A percentile compares a stretch with the other conserved stretches of the same genome.
Conservation (phyloP, 2,329 filamentous ascomycete genomes). For the Trichoderma gracile region DNA sequence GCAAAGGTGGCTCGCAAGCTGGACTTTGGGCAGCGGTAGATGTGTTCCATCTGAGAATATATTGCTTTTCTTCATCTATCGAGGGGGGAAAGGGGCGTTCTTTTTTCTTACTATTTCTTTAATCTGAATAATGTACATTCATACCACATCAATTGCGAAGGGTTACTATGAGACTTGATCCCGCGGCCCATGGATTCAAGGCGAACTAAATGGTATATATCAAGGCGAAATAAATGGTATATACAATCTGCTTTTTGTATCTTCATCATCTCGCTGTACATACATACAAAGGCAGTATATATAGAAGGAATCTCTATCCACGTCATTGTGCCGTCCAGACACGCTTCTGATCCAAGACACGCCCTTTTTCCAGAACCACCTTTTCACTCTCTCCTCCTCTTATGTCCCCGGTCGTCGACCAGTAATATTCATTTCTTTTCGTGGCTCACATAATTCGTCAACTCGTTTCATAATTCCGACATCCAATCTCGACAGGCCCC, state of each 20-base stretch:
- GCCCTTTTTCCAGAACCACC: not conserved
- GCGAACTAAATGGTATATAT: not conserved
- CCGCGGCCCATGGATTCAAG: not conserved
- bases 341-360: too few relatives aligned
- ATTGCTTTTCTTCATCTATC: not conserved
- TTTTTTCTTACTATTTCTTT: too few relatives aligned
- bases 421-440: not conserved
- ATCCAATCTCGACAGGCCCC: not conserved
- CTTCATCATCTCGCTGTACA: too few relatives aligned
- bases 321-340: too few relatives aligned
- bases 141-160: conserved; percentile 9
- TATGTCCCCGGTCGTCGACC: not conserved
- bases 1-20: conserved; percentile 81
- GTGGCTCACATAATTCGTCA: conserved; percentile 19
- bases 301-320: too few relatives aligned
- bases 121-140: not conserved
- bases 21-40: conserved; percentile 64
- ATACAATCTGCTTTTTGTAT: not conserved
- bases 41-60: not conserved
- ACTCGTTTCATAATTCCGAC: not conserved
- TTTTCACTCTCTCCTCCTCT: conserved; percentile 2
- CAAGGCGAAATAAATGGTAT: not conserved
- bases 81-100: not conserved
- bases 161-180: not conserved
- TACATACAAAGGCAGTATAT: too few relatives aligned